phyloP scores from a whole-genome alignment of 2,329 filamentous ascomycete genomes.

The Beauveria varroae region DNA sequence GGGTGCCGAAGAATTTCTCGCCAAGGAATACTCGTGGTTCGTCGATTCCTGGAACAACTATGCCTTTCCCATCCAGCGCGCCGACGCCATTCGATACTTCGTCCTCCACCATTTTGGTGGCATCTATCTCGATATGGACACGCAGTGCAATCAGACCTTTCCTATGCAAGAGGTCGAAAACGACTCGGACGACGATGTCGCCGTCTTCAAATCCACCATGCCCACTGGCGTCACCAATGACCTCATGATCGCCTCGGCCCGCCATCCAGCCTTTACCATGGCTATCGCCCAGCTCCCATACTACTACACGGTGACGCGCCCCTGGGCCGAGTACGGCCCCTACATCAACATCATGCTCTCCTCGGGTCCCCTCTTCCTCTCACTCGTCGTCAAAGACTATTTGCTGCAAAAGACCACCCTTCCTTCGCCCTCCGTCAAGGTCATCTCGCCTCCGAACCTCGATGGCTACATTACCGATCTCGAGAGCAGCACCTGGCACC shows the following conservation, averaged over 20 bases:
- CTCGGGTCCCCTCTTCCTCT: constrained; percentile 69
- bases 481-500: constrained; percentile 37
- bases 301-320: constrained; percentile 50
- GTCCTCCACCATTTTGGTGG: constrained; percentile 64
- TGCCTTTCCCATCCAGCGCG: constrained; percentile 62
- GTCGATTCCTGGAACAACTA: constrained; percentile 63
- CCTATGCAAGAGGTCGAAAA: constrained; percentile 22
- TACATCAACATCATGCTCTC: constrained; percentile 78
- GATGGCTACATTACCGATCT: constrained; percentile 28
- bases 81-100: constrained; percentile 68
- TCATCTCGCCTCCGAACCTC: constrained; percentile 20
- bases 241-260: constrained; percentile 64
- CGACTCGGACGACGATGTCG: constrained; percentile 16
- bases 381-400: constrained; percentile 69
- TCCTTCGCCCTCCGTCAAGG: constrained; percentile 20
- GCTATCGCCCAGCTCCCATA: constrained; percentile 58
- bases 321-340: constrained; percentile 53
- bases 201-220: constrained; percentile 41
- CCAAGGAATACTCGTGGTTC: constrained; percentile 64
- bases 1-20: constrained; percentile 59
- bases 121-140: constrained; percentile 58
- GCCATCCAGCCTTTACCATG: constrained; percentile 66
- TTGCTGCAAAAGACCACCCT: constrained; percentile 40
- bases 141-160: constrained; percentile 22
- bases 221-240: constrained; percentile 79